Evolutionary conservation across 2,329 filamentous ascomycete genomes (phyloP).

Genomic region (Cladosporium sp.): DNA sequence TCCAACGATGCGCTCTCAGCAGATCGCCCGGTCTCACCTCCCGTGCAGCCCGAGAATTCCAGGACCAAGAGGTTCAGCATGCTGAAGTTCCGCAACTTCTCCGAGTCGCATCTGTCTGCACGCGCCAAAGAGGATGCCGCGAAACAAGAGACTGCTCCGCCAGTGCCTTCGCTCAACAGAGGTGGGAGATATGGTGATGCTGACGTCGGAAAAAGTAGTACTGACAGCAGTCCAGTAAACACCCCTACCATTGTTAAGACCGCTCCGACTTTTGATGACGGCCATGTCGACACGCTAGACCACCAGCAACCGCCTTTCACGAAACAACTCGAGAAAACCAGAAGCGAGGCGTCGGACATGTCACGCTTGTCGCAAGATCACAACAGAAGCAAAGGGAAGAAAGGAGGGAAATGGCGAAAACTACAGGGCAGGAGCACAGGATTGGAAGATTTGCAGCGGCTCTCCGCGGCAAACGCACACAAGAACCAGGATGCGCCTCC

Average conservation of each 20-base stretch:
- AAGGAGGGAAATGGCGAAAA: slow-evolving; percentile 25
- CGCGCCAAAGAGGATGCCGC: slow-evolving; percentile 65
- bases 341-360: slow-evolving; percentile 7
- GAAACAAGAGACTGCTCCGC: slow-evolving; percentile 43
- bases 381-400: slow-evolving; percentile 16
- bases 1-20: slow-evolving; percentile 23
- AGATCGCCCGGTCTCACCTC: slow-evolving; percentile 20
- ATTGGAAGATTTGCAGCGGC: slow-evolving; percentile 46
- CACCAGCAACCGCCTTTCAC: slow-evolving; percentile 23
- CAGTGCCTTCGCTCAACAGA: slow-evolving; percentile 38
- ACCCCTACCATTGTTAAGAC: slow-evolving; percentile 78
- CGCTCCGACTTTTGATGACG: slow-evolving; percentile 62
- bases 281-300: slow-evolving; percentile 15
- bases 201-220: slow-evolving; percentile 39
- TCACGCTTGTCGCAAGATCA: slow-evolving; percentile 13
- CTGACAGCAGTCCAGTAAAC: slow-evolving; percentile 3
- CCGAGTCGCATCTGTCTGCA: slow-evolving; percentile 79
- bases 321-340: slow-evolving; percentile 21
- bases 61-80: slow-evolving; percentile 55
- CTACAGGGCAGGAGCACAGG: slow-evolving; percentile 28
- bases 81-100: slow-evolving; percentile 84
- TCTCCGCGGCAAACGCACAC: slow-evolving; percentile 50
- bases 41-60: slow-evolving; percentile 22
- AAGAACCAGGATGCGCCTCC: slow-evolving; percentile 43
- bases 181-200: slow-evolving; percentile 1